Percentiles rank a stretch among this genome's conserved stretches.
These are phyloP conservation scores for Chlamydomonas sp. DNA, from an alignment of 139 green algal genomes.

Conservation along the genomic window DNA sequence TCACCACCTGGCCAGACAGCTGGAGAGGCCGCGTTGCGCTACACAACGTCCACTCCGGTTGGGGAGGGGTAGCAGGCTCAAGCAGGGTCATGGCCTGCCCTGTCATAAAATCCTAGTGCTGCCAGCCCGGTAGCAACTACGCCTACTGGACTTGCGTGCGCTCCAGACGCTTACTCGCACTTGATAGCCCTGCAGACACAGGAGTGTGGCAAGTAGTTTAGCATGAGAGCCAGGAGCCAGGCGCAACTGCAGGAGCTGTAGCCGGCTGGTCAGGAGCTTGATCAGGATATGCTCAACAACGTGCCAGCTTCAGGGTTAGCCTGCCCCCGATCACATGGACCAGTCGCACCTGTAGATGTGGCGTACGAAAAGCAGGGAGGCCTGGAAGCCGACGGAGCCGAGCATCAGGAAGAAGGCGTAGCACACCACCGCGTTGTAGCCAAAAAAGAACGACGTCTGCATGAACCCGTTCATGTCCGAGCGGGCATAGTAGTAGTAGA, in stretches of 20 bases:
- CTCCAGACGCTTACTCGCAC: conserved; percentile 64
- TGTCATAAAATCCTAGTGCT: no score
- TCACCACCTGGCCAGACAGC: no score
- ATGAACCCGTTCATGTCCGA: conserved; percentile 90
- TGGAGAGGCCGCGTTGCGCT: no score
- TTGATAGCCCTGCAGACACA: conserved; percentile 64
- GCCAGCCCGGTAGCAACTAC: no score
- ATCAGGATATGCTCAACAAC: neutral
- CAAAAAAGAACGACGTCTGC: conserved; percentile 88
- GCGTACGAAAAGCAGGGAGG: conserved; percentile 80
- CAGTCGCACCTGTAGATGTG: conserved; percentile 60
- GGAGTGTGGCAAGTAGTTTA: neutral
- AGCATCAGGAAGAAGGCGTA: conserved; percentile 92
- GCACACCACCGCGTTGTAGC: conserved; percentile 83
- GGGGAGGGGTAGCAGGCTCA: no score
- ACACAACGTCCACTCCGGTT: no score
- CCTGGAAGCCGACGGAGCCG: conserved; percentile 77
- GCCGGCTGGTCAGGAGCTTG: neutral
- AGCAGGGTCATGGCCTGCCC: no score
- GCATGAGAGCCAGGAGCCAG: neutral
- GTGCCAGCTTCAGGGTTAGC: no score
- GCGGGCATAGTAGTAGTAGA: conserved; percentile 96
- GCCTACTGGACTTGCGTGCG: no score
- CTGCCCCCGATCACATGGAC: neutral
- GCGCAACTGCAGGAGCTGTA: neutral